phyloP scores from a whole-genome alignment of 306 rosid genomes.

The Mimosa pudica region DNA sequence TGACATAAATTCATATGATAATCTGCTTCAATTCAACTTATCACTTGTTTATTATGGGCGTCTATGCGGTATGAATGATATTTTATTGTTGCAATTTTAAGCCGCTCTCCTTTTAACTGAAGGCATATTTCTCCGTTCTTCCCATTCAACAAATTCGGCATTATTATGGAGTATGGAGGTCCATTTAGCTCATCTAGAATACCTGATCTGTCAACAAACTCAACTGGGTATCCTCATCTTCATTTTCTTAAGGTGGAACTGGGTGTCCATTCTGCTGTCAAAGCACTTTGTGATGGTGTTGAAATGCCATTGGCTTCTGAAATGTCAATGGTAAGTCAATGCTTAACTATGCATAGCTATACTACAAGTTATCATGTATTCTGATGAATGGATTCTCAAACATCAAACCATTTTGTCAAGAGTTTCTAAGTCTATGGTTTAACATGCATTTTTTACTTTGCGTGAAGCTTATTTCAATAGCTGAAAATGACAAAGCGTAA shows the following conservation, averaged over 20 bases:
- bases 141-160: slow-evolving; percentile 58
- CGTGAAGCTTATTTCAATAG: background rate
- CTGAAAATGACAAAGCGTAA: background rate
- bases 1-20: slow-evolving; percentile 7
- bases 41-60: slow-evolving; percentile 7
- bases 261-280: slow-evolving; percentile 43
- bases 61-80: slow-evolving; percentile 1
- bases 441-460: background rate
- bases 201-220: slow-evolving; percentile 40
- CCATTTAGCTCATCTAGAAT: slow-evolving; percentile 45
- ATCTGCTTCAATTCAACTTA: slow-evolving; percentile 15
- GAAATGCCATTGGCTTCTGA: slow-evolving; percentile 1
- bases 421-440: background rate
- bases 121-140: slow-evolving; percentile 54
- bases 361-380: background rate
- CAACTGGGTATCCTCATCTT: slow-evolving; percentile 45
- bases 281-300: slow-evolving; percentile 51
- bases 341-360: background rate
- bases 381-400: background rate
- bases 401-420: background rate
- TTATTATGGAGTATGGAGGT: slow-evolving; percentile 72
- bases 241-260: slow-evolving; percentile 57
- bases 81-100: background rate
- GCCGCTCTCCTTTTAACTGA: slow-evolving; percentile 36
- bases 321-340: slow-evolving; percentile 1